Percentiles rank a stretch among this genome's conserved stretches.
Conservation (phyloP, 768 basidiomycete species). For the Hysterangium stoloniferum region DNA sequence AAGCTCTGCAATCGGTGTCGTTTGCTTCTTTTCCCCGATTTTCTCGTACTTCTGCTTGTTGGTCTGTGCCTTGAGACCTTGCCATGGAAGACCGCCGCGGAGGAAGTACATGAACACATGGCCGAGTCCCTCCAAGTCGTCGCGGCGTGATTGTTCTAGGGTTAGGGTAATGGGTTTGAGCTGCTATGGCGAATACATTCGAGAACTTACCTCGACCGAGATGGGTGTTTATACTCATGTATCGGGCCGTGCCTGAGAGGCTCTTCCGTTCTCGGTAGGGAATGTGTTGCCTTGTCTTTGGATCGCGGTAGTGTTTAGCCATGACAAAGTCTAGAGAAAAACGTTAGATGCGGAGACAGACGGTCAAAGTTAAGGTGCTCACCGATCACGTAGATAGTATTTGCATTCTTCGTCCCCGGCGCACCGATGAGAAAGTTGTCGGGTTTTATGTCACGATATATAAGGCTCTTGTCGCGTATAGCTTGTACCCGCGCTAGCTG, state of each 20-base stretch:
- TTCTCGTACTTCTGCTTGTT: constrained; percentile 99
- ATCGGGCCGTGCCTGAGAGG: constrained; percentile 91
- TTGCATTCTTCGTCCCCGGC: constrained; percentile 83
- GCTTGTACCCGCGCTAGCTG: constrained; percentile 95
- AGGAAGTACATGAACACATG: constrained; percentile 99
- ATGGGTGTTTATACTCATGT: constrained; percentile 99
- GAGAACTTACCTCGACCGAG: constrained; percentile 74
- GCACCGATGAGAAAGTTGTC: constrained; percentile 99
- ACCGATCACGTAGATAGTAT: constrained; percentile 84
- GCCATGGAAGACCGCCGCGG: constrained; percentile 95
- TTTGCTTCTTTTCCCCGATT: constrained; percentile 99
- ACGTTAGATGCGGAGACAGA: neutral
- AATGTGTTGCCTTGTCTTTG: constrained; percentile 95
- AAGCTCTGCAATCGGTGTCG: constrained; percentile 81
- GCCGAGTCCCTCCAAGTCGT: constrained; percentile 93
- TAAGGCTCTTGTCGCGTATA: constrained; percentile 62
- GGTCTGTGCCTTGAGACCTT: constrained; percentile 93
- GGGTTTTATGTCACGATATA: constrained; percentile 91
- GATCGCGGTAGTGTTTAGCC: constrained; percentile 99
- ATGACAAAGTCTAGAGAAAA: constrained; percentile 79
- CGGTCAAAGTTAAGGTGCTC: constrained; percentile 23
- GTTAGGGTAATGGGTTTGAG: neutral
- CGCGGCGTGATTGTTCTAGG: constrained; percentile 65
- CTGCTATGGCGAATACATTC: neutral
- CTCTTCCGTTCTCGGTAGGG: constrained; percentile 99